phyloP scores from a whole-genome alignment of 2,329 filamentous ascomycete genomes.

The Xylariaceae sp. region DNA sequence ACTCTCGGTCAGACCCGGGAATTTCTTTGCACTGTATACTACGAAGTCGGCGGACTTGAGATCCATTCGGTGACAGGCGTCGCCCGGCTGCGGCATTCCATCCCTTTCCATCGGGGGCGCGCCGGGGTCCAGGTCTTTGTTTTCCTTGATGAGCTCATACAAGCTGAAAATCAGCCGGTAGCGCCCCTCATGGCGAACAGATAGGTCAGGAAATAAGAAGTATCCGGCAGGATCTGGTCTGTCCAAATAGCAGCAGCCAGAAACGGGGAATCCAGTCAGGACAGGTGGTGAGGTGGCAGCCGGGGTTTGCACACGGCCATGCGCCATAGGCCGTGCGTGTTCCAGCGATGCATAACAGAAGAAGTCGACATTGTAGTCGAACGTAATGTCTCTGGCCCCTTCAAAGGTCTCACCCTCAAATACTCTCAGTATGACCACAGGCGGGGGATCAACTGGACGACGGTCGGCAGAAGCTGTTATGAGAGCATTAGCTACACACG shows the following conservation, averaged over 20 bases:
- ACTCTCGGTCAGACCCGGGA: constrained; percentile 87
- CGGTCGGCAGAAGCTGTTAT: constrained; percentile 73
- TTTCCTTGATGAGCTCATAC: constrained; percentile 88
- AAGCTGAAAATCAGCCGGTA: constrained; percentile 90
- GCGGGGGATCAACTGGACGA: constrained; percentile 88
- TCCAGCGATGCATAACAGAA: constrained; percentile 94
- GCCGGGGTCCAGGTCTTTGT: constrained; percentile 67
- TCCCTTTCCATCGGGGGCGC: constrained; percentile 34
- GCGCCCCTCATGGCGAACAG: constrained; percentile 89
- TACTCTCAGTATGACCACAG: constrained; percentile 86
- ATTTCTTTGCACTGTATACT: constrained; percentile 97
- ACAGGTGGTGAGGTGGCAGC: constrained; percentile 74
- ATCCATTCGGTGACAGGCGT: constrained; percentile 82
- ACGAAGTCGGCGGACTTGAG: constrained; percentile 83
- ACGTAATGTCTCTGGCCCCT: constrained; percentile 69
- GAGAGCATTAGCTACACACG: constrained; percentile 6
- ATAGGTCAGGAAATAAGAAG: constrained; percentile 96
- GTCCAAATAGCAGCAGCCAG: constrained; percentile 93
- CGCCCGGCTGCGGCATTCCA: constrained; percentile 19
- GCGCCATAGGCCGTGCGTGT: constrained; percentile 76
- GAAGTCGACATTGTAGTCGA: constrained; percentile 93
- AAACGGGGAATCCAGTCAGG: constrained; percentile 88
- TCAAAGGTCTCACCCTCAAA: constrained; percentile 66
- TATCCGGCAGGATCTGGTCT: constrained; percentile 78
- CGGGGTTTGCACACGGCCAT: constrained; percentile 66